phyloP scores from a whole-genome alignment of 768 basidiomycete species.

The Russula brevipes region DNA sequence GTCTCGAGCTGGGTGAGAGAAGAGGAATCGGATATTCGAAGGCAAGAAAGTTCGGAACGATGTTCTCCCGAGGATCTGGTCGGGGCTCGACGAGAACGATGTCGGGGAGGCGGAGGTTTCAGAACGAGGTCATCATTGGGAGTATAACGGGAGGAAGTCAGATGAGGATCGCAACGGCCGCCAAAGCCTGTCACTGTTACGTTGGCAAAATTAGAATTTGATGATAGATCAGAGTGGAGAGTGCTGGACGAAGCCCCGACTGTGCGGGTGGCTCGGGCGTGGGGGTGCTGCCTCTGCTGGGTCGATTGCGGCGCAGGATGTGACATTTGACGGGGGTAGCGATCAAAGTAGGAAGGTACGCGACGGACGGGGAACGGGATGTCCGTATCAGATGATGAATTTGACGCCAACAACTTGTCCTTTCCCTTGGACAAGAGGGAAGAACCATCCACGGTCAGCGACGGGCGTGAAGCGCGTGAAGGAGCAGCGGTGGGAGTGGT shows the following conservation, averaged over 20 bases:
- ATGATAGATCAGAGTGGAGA: constrained; percentile 17
- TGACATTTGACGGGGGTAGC: constrained; percentile 48
- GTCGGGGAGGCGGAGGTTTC: constrained; percentile 13
- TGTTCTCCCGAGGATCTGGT: constrained; percentile 14
- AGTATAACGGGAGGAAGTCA: not conserved
- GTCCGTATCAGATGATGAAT: constrained; percentile 23
- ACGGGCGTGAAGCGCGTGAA: not conserved
- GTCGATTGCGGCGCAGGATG: constrained; percentile 29
- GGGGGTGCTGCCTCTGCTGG: not conserved
- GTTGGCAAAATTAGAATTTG: constrained; percentile 20
- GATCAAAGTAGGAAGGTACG: constrained; percentile 29
- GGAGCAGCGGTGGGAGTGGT: not conserved
- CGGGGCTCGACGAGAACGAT: constrained; percentile 16
- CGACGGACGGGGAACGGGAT: constrained; percentile 23
- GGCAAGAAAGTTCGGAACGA: constrained; percentile 27
- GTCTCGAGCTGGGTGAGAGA: constrained; percentile 61
- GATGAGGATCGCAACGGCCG: constrained; percentile 11
- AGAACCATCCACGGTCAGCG: not conserved
- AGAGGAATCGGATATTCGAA: constrained; percentile 60
- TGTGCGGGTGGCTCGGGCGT: constrained; percentile 5
- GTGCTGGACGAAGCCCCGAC: constrained; percentile 12
- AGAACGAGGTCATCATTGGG: constrained; percentile 13
- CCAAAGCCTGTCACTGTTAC: not conserved
- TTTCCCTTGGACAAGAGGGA: constrained; percentile 22
- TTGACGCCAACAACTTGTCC: constrained; percentile 33